phyloP scores from a whole-genome alignment of 164 flowering plant species.

The Sedum album region DNA sequence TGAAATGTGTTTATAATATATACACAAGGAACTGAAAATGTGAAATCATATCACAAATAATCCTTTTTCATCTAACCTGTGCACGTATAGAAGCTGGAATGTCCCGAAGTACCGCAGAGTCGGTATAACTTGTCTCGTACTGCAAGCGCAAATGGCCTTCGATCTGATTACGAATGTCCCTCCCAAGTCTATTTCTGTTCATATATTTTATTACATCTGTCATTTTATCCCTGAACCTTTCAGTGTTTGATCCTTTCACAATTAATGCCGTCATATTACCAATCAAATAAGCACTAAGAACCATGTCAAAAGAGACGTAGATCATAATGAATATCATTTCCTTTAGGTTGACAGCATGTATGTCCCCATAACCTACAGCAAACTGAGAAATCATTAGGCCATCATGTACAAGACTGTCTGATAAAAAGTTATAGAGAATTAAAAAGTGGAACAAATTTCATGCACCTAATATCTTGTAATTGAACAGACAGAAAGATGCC shows the following conservation, averaged over 20 bases:
- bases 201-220: conserved; percentile 43
- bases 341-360: conserved; percentile 55
- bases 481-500: background rate
- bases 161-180: conserved; percentile 38
- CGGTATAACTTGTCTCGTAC: conserved; percentile 43
- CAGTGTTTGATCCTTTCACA: conserved; percentile 65
- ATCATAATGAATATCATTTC: conserved; percentile 62
- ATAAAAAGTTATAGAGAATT: too few species aligned
- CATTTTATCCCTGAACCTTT: conserved; percentile 56
- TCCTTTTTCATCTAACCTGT: conserved; percentile 25
- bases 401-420: background rate
- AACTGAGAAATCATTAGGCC: background rate
- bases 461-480: background rate
- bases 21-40: too few species aligned
- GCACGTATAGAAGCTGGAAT: conserved; percentile 48
- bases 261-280: conserved; percentile 69
- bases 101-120: conserved; percentile 43
- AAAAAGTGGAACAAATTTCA: too few species aligned
- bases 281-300: conserved; percentile 56
- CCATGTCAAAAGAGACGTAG: conserved; percentile 59
- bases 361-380: conserved; percentile 53
- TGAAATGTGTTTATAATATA: too few species aligned
- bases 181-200: conserved; percentile 47
- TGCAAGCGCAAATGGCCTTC: conserved; percentile 45
- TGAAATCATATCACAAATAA: too few species aligned